Percentiles rank a stretch among this genome's conserved stretches.
These are phyloP conservation scores for Kwoniella shandongensis DNA, from an alignment of 768 basidiomycete genomes.

Conservation along the genomic window DNA sequence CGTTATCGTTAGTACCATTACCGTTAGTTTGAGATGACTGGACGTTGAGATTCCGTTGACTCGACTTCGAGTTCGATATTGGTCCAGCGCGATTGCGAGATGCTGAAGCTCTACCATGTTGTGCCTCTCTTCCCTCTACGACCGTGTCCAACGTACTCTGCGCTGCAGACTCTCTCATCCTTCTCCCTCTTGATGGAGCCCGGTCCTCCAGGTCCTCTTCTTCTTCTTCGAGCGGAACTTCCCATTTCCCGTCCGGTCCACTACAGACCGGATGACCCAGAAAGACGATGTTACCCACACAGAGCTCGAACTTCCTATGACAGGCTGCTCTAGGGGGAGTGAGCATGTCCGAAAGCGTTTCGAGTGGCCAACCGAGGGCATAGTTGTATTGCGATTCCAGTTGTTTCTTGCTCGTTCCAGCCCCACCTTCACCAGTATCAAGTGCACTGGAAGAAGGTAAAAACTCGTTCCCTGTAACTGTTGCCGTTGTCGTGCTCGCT, in stretches of 20 bases:
- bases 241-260: constrained; percentile 71
- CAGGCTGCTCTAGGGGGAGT: constrained; percentile 76
- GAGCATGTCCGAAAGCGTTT: constrained; percentile 76
- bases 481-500: constrained; percentile 13
- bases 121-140: constrained; percentile 19
- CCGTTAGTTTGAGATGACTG: neutral
- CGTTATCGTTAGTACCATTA: neutral
- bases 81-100: no score
- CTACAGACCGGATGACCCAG: constrained; percentile 91
- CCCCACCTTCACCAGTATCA: no score
- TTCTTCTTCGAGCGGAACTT: constrained; percentile 54
- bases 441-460: no score
- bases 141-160: constrained; percentile 27
- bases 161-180: constrained; percentile 20
- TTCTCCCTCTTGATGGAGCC: constrained; percentile 19
- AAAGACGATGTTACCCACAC: constrained; percentile 88
- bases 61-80: neutral
- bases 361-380: constrained; percentile 75
- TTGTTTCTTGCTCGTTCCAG: constrained; percentile 15
- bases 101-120: neutral
- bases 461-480: neutral
- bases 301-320: constrained; percentile 89
- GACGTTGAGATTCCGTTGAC: neutral
- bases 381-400: constrained; percentile 50
- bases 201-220: constrained; percentile 27